Evolutionary conservation across 148 eudicot species (phyloP).

Genomic region (Gaultheria prostrata): DNA sequence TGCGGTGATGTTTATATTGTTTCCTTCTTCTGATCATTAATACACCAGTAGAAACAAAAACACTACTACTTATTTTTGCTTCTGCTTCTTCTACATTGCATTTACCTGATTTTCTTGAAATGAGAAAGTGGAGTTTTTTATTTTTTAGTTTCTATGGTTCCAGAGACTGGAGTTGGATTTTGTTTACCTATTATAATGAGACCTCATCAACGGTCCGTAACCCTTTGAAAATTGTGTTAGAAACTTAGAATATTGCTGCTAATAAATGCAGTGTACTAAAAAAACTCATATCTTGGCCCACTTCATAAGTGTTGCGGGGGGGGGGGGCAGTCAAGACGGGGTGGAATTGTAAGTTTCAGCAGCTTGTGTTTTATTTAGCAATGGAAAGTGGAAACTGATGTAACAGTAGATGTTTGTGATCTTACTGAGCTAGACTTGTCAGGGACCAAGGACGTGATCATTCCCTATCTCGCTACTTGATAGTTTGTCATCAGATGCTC

Average conservation of each 20-base stretch:
- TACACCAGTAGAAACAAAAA: too few species aligned
- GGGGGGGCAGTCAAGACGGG: too few species aligned
- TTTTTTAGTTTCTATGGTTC: not conserved
- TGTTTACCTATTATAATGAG: not conserved
- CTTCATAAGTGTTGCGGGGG: too few species aligned
- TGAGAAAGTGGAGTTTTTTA: not conserved
- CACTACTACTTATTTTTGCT: not conserved
- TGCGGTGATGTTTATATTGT: not conserved
- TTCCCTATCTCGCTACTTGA: not conserved
- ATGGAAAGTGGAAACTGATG: not conserved
- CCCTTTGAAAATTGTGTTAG: not conserved
- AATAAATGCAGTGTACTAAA: not conserved
- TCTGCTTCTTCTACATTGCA: not conserved
- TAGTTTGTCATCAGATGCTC: not conserved
- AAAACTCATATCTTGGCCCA: too few species aligned
- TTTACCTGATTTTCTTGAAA: not conserved
- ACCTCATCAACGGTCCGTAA: not conserved
- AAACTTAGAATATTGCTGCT: not conserved
- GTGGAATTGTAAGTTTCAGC: not conserved
- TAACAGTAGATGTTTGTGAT: not conserved
- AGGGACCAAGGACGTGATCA: not conserved
- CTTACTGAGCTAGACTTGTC: not conserved
- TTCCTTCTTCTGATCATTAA: not conserved
- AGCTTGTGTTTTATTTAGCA: not conserved
- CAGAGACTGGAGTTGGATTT: not conserved